These are phyloP conservation scores for Xylariaceae sp. DNA, from an alignment of 2,329 filamentous ascomycete species.

Conservation along the genomic window DNA sequence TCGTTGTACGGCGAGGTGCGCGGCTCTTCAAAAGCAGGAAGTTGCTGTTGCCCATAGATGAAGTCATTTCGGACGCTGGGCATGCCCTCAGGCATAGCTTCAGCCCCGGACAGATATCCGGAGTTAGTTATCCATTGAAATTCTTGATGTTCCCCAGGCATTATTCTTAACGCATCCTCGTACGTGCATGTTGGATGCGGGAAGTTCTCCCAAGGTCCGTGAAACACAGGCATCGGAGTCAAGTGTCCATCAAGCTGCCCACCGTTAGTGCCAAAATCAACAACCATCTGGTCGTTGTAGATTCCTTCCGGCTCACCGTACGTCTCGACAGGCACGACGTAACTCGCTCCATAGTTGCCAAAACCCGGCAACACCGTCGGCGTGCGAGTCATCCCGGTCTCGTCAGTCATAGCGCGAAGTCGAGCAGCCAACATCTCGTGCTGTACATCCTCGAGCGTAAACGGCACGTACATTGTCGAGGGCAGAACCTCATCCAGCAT, in stretches of 20 bases:
- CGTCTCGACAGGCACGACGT: no score
- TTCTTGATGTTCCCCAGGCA: background rate
- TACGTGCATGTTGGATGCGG: no score
- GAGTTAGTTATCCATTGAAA: background rate
- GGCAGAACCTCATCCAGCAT: constrained; percentile 11
- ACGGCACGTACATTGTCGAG: background rate
- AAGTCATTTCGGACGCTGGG: background rate
- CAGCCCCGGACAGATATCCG: background rate
- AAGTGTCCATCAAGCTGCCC: background rate
- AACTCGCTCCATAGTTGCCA: no score
- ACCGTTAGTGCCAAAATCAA: no score
- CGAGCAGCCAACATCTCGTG: no score
- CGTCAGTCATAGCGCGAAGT: no score
- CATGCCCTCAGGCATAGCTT: background rate
- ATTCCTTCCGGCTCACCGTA: no score
- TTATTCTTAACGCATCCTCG: background rate
- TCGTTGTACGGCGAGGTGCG: background rate
- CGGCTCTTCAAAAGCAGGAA: background rate
- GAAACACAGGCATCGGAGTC: background rate
- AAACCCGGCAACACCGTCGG: no score
- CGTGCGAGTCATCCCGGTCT: no score
- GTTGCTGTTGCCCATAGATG: background rate
- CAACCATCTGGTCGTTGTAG: no score
- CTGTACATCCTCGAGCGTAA: constrained; percentile 1
- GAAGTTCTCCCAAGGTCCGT: no score